Conservation (phyloP, 495 filamentous ascomycete species). For the Gamarada debralockiae region DNA sequence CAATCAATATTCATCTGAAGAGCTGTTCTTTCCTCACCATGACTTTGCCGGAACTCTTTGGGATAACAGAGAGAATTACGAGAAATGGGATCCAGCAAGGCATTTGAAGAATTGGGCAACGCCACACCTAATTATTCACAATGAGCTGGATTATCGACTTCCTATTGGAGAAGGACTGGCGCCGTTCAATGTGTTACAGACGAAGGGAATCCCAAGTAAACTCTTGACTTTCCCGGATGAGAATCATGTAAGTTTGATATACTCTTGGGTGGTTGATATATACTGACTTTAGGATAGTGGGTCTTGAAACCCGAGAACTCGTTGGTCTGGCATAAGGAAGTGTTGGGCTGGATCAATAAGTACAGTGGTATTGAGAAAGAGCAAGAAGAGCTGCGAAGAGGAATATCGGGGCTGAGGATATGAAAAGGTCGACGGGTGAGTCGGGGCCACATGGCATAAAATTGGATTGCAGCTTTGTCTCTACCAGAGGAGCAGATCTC, state of each 20-base stretch:
- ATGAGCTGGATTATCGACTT: slow-evolving; percentile 85
- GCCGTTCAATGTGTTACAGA: slow-evolving; percentile 86
- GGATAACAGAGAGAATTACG: slow-evolving; percentile 68
- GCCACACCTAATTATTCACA: slow-evolving; percentile 76
- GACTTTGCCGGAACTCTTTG: slow-evolving; percentile 79
- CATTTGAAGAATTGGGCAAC: slow-evolving; percentile 71
- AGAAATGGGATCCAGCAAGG: slow-evolving; percentile 75
- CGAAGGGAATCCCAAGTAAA: slow-evolving; percentile 62
- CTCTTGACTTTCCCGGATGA: slow-evolving; percentile 83
- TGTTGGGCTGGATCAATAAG: slow-evolving; percentile 87
- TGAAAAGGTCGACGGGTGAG: background rate
- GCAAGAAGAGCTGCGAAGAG: slow-evolving; percentile 9
- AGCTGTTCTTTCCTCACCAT: slow-evolving; percentile 85
- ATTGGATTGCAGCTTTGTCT: no score
- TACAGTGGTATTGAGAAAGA: slow-evolving; percentile 51
- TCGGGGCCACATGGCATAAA: no score
- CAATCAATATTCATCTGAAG: slow-evolving; percentile 71
- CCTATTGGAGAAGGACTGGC: slow-evolving; percentile 80
- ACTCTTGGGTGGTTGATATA: slow-evolving; percentile 13
- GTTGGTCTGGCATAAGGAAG: slow-evolving; percentile 85
- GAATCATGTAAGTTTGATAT: slow-evolving; percentile 48
- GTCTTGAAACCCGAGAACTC: slow-evolving; percentile 90
- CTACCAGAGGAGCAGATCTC: no score
- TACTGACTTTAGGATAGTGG: slow-evolving; percentile 49
- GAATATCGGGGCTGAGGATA: slow-evolving; percentile 5